These are phyloP conservation scores for Carex pumila DNA, from an alignment of 176 grass and related monocot genomes.

Conservation along the genomic window DNA sequence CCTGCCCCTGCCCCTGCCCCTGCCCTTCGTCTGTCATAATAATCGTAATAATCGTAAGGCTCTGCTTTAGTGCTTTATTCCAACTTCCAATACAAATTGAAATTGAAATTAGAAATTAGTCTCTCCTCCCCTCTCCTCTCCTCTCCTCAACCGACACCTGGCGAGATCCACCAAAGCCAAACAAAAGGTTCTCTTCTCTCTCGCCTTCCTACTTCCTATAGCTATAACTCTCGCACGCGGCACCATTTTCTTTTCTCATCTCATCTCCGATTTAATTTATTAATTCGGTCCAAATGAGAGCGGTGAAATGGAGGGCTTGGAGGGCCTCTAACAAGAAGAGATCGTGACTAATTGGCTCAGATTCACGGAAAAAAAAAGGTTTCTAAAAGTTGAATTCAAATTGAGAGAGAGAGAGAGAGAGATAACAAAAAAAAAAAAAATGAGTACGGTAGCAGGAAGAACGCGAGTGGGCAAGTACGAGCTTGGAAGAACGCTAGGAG, in stretches of 20 bases:
- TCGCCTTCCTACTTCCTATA: background rate
- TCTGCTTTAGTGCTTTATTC: no score
- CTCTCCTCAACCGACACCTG: background rate
- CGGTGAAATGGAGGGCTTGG: slow-evolving; percentile 18
- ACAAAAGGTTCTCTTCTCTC: background rate
- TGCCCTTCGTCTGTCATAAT: no score
- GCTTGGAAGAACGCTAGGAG: slow-evolving; percentile 81
- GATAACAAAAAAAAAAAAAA: background rate
- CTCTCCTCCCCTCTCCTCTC: background rate
- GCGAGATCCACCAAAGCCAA: background rate
- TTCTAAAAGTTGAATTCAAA: background rate
- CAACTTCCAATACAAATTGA: background rate
- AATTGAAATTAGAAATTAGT: no score
- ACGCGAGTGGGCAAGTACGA: slow-evolving; percentile 92
- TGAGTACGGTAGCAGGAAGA: slow-evolving; percentile 40
- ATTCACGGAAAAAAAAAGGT: background rate
- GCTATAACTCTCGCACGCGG: background rate
- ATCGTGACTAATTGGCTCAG: background rate
- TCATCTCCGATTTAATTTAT: background rate
- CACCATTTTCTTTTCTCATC: background rate
- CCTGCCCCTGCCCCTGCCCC: no score
- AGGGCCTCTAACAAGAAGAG: background rate
- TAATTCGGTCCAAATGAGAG: background rate
- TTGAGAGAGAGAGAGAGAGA: slow-evolving; percentile 3
- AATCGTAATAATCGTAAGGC: no score